Evolutionary conservation across 768 basidiomycete species (phyloP).

Genomic region (Boletus huronensis): DNA sequence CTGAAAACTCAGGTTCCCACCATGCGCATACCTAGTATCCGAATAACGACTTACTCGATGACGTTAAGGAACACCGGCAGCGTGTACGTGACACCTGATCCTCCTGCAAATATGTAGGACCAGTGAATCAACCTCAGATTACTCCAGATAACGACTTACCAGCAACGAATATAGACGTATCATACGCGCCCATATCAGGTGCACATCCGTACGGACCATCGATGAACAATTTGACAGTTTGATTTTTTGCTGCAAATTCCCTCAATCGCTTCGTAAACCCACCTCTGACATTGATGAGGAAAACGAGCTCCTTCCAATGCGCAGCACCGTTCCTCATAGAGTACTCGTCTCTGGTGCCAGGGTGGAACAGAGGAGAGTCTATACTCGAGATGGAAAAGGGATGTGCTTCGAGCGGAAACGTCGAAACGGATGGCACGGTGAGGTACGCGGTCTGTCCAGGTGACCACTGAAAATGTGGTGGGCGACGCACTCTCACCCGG

Average conservation of each 20-base stretch:
- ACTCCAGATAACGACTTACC: constrained; percentile 30
- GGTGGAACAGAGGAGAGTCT: constrained; percentile 23
- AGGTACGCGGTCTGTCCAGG: constrained; percentile 57
- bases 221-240: constrained; percentile 43
- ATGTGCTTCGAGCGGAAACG: constrained; percentile 49
- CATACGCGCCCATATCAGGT: constrained; percentile 39
- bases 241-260: constrained; percentile 29
- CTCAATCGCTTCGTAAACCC: constrained; percentile 57
- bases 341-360: neutral
- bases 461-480: constrained; percentile 46
- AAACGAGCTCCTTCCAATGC: constrained; percentile 44
- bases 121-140: neutral
- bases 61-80: constrained; percentile 42
- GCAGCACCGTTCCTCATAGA: neutral
- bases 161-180: constrained; percentile 48
- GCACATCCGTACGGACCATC: constrained; percentile 59
- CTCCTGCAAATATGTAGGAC: constrained; percentile 33
- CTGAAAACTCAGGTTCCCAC: constrained; percentile 6
- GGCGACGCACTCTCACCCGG: constrained; percentile 43
- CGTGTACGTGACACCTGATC: constrained; percentile 48
- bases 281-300: constrained; percentile 54
- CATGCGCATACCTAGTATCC: too few species aligned
- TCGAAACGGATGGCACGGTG: constrained; percentile 45
- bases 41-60: constrained; percentile 35
- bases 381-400: constrained; percentile 61